Conservation (phyloP, 208 protist genomes). For the Angomonas ambiguus region DNA sequence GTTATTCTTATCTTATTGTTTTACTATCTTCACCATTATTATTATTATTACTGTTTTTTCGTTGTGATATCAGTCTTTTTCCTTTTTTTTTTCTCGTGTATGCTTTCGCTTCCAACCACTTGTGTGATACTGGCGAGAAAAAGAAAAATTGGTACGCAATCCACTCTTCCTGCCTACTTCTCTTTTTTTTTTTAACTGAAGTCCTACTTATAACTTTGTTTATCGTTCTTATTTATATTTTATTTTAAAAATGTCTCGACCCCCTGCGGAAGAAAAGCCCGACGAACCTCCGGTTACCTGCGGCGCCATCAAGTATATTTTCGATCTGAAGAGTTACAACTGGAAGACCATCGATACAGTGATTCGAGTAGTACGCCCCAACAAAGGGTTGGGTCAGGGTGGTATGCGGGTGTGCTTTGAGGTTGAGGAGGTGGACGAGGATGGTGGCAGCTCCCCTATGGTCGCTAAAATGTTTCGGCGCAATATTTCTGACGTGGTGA, state of each 20-base stretch:
- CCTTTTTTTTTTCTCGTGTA: too few relatives aligned
- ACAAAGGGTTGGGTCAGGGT: conserved; percentile 46
- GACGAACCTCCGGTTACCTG: conserved; percentile 38
- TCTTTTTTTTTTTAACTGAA: conserved; percentile 12
- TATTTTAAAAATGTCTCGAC: not conserved
- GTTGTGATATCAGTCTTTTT: too few relatives aligned
- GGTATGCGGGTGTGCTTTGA: conserved; percentile 84
- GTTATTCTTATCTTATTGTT: not conserved
- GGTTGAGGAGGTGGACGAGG: conserved; percentile 76
- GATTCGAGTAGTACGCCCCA: conserved; percentile 41
- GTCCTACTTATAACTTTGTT: not conserved
- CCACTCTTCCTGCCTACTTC: not conserved
- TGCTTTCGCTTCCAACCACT: too few relatives aligned
- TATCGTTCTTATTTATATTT: not conserved
- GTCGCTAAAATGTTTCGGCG: conserved; percentile 85
- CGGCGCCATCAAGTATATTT: conserved; percentile 66
- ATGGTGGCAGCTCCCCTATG: conserved; percentile 48
- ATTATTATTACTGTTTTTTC: too few relatives aligned
- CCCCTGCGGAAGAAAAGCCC: not conserved
- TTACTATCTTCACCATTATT: too few relatives aligned
- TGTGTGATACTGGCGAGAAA: too few relatives aligned
- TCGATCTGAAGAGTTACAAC: conserved; percentile 41
- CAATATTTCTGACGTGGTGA: conserved; percentile 57
- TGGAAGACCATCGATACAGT: conserved; percentile 64
- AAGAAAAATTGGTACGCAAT: conserved; percentile 2